Conservation (phyloP, 2,329 filamentous ascomycete genomes). For the Venturiaceae sp. region DNA sequence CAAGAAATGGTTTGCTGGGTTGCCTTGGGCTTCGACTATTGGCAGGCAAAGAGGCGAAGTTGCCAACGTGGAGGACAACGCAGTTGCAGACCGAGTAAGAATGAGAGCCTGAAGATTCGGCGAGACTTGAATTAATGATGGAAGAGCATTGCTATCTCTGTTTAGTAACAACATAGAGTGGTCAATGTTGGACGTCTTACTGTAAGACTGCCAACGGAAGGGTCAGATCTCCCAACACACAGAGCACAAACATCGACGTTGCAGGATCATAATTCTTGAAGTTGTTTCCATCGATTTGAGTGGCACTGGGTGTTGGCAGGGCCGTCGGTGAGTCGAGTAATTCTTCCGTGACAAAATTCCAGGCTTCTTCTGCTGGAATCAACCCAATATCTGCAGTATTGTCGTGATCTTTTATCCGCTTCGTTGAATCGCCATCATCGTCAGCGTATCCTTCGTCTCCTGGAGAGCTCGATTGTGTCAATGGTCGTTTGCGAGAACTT, state of each 20-base stretch:
- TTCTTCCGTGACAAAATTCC: conserved; percentile 5
- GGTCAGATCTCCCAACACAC: background rate
- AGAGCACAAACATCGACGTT: conserved; percentile 3
- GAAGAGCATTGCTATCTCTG: background rate
- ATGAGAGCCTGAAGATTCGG: conserved; percentile 5
- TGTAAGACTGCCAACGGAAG: conserved; percentile 2
- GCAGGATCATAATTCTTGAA: background rate
- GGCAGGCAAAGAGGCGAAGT: background rate
- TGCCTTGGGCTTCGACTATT: background rate
- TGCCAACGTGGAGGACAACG: background rate
- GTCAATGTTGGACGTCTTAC: background rate
- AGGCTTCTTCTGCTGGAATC: conserved; percentile 6
- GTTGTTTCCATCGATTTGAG: conserved; percentile 4
- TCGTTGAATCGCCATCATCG: background rate
- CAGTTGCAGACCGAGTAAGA: background rate
- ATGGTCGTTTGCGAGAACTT: background rate
- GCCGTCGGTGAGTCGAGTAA: background rate
- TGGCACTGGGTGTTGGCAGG: background rate
- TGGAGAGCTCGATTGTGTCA: background rate
- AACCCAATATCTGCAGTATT: background rate
- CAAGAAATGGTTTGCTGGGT: conserved; percentile 19
- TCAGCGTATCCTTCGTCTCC: background rate
- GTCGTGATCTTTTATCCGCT: background rate
- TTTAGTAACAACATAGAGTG: background rate
- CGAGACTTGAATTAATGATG: background rate